Base-by-base conservation (phyloP, 768 basidiomycete species). In the Russula emetica region DNA sequence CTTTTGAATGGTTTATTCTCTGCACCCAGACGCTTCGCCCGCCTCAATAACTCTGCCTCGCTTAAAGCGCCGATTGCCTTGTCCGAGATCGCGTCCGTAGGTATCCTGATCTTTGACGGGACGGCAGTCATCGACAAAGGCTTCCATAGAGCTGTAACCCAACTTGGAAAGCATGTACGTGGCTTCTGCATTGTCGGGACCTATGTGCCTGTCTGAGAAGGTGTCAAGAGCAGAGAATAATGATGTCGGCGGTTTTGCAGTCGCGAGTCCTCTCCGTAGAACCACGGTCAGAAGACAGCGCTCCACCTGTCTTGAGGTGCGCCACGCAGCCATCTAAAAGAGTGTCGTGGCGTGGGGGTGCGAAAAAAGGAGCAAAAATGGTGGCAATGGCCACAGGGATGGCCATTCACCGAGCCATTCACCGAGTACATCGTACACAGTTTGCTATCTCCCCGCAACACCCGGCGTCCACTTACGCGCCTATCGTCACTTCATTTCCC, bases 201-300 rank as follows among this genome's bases (percentile, higher is more conserved):
- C 97, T 69, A 98, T 86, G 75, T 99, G 96, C 36, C 96, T 85
- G 69, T 91, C 85, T 51, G 86, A 74, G 77, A 98, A 98, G 38
- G 87, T 89, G 77, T 99, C 96, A 67, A 97, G 80, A 2, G 94
- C 85, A 14, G 86, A 82, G 73, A 96, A 93, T 67, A 95, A 79
- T 34, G 86, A 83, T 0, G 78, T 68, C 13, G 84, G 81, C 26
- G 80, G 75, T 72, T 82, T 85, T 60, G 84, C 78, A 14, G 86
- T 86, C 30, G 87, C 87, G 62, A 89, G 78, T 56, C 78, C 77
- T 30, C 80, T 76, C 70, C 60, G 53, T 28, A 32, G 66, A 55
- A 42, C 55, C 69, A 40, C 56, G 69, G 66, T 67, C 56, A 72
- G 60, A 69, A 57, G 62, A 64, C 22, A 5, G 11, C 66, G 67